These are phyloP conservation scores for Allium fistulosum DNA, from an alignment of 106 monocot genomes.

Conservation along the genomic window DNA sequence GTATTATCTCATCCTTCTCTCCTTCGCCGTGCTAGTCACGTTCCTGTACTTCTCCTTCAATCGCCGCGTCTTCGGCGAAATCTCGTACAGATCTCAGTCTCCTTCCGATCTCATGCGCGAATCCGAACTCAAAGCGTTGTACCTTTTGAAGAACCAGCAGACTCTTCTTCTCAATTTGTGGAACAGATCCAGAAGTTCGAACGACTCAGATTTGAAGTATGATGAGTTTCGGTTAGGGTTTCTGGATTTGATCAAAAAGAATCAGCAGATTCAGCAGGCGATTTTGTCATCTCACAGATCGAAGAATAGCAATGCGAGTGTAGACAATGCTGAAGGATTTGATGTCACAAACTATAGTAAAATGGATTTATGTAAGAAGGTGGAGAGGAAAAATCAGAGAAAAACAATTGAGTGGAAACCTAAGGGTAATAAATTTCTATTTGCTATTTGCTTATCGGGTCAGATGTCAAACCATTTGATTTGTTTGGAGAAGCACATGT, in stretches of 20 bases:
- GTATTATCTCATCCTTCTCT: conserved; percentile 31
- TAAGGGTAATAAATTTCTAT: conserved; percentile 60
- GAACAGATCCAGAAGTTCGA: conserved; percentile 29
- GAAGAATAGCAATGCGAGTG: conserved; percentile 15
- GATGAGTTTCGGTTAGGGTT: conserved; percentile 44
- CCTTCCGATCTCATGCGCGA: conserved; percentile 50
- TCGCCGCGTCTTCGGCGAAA: conserved; percentile 16
- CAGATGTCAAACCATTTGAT: conserved; percentile 99
- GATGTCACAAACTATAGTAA: conserved; percentile 15
- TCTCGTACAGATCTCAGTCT: conserved; percentile 4
- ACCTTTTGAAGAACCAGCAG: conserved; percentile 64
- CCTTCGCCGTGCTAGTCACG: conserved; percentile 38
- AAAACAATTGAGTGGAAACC: conserved; percentile 87
- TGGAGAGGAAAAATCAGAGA: conserved; percentile 16
- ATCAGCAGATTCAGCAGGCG: conserved; percentile 55
- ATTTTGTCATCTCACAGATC: conserved; percentile 56
- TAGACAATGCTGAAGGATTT: conserved; percentile 15
- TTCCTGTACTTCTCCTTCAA: conserved; percentile 47
- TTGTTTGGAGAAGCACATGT: conserved; percentile 98
- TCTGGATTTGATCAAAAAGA: conserved; percentile 69
- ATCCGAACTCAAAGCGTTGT: conserved; percentile 62
- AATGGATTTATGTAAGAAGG: conserved; percentile 40
- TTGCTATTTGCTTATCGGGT: conserved; percentile 83
- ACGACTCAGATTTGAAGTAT: neutral
- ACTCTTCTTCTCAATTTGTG: conserved; percentile 36